Evolutionary conservation across 2,329 filamentous ascomycete genomes (phyloP), one percentile per base, ranked within the genome.

Genomic region (Beauveria caledonica): DNA sequence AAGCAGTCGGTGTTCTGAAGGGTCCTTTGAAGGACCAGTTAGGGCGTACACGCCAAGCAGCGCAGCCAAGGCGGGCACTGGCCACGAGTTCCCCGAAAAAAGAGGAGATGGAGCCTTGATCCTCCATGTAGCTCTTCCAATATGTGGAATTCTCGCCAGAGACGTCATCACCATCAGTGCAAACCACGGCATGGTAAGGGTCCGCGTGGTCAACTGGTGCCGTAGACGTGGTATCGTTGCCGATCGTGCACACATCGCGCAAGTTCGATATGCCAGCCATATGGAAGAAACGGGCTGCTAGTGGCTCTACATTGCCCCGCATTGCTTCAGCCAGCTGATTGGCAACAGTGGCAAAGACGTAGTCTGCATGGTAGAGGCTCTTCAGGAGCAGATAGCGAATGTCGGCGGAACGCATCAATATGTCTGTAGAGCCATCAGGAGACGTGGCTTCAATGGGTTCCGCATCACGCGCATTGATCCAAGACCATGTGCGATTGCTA

Each of bases 11-110:
- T 13, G 58, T 55, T n/a, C 11, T 29, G 42, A 60, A 60, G 10
- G 58, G 58, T 11, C 58, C 58, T 44, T 49, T 60, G 58, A 49
- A 55, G 11, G 50, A 40, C 58, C 58, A 60, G 23, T 54, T 60
- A 9, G 58, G 44, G 5, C 50, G 50, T 8, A 36, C 21, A 5
- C 13, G 40, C 68, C 78, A 75, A 2, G 72, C 72, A 0, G 69
- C 66, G 68, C 78, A 81, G 5, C 65, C 60, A 5, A 79, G 64
- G 1, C 73, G 74, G 46, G 76, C 65, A 3, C n/a, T 53, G 11
- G 73, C 61, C 74, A 73, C 75, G 40, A 55, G 42, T 0, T 67
- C 61, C 17, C 71, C 75, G n/a, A 74, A 67, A 15, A 70, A 64
- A 3, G 65, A 61, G 0, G 74, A 73, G 39, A 69, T 63, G 9